Conservation (phyloP, 129 eudicot species). For the Gnaphalium uliginosum region DNA sequence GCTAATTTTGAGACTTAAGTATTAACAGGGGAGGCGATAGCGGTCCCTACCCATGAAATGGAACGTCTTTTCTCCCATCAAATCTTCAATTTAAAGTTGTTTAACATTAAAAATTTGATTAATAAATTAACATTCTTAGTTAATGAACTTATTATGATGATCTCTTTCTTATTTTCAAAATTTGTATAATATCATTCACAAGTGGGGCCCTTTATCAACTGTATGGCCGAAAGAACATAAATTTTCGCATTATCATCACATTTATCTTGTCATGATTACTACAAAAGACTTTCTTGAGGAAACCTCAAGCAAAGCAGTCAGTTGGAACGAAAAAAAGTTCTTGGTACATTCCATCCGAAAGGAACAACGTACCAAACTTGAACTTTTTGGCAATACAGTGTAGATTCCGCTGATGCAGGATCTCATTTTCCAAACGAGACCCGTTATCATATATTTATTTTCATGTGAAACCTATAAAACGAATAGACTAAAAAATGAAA, state of each 20-base stretch:
- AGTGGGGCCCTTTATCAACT: constrained; percentile 33
- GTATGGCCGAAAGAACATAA: constrained; percentile 15
- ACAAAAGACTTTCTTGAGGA: constrained; percentile 41
- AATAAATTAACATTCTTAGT: constrained; percentile 3
- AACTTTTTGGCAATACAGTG: constrained; percentile 30
- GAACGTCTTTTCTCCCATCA: constrained; percentile 17
- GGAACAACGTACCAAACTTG: constrained; percentile 46
- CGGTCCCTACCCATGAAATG: constrained; percentile 18
- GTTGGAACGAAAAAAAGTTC: constrained; percentile 34
- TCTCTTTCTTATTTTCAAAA: constrained; percentile 20
- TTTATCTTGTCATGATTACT: constrained; percentile 36
- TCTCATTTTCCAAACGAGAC: constrained; percentile 12
- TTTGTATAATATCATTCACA: constrained; percentile 28
- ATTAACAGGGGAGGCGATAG: neutral
- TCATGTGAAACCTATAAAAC: constrained; percentile 9
- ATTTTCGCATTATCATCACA: constrained; percentile 31
- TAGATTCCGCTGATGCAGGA: neutral
- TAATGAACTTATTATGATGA: constrained; percentile 16
- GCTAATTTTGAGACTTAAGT: constrained; percentile 16
- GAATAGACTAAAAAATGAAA: constrained; percentile 15
- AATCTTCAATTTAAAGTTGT: constrained; percentile 4
- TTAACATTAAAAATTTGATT: neutral
- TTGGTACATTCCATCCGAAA: constrained; percentile 33
- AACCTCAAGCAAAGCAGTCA: constrained; percentile 48
- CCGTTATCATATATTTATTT: neutral